Base-by-base conservation (phyloP, 2,329 filamentous ascomycete genomes). In the Cordyceps pruinosa region DNA sequence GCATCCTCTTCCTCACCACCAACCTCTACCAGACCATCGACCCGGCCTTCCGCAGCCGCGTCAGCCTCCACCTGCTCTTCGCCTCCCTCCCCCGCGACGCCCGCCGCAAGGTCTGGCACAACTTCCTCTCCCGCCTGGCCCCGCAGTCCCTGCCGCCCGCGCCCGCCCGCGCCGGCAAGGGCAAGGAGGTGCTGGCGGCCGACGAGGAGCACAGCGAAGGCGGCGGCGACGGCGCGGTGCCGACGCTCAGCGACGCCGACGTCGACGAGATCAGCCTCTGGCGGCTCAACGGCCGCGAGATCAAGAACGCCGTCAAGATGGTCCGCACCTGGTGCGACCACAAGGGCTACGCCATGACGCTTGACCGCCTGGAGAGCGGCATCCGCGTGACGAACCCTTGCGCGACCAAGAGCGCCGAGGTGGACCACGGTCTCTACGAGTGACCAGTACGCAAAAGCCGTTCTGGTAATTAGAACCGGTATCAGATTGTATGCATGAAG, bases 281-380 rank as follows among this genome's bases (percentile, higher is more conserved):
- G 73, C 65, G 69, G 58, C 68, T 76, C 56, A 79, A 78, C 47
- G 76, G 73, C 5, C 66, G 74, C 23, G 72, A 76, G 68, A 79
- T 77, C 61, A 78, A 78, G 65, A 76, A 72, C 56, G 73, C 72
- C 9, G 68, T 77, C 62, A 73, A 77, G 66, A 76, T 77, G 75
- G 72, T 72, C 1, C 66, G 67, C 51, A 71, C 65, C 21, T 77
- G 75, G 75, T 79, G 75, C 61, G 66, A 72, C 34, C 67, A 74
- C 61, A 77, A 78, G 66, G 67, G 66, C 8, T 74, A 76, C 48
- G 63, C 64, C 17, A 68, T 79, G 65, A 75, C 71, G 45, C 64
- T 78, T 56, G 62, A 67, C 17, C 68, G 72, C 37, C 49, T 78
- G 55, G 76, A 79, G 64, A 73, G 68, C 59, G 74, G 72, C 13